Conservation (phyloP, 2,329 filamentous ascomycete species). For the Macrophomina tecta region DNA sequence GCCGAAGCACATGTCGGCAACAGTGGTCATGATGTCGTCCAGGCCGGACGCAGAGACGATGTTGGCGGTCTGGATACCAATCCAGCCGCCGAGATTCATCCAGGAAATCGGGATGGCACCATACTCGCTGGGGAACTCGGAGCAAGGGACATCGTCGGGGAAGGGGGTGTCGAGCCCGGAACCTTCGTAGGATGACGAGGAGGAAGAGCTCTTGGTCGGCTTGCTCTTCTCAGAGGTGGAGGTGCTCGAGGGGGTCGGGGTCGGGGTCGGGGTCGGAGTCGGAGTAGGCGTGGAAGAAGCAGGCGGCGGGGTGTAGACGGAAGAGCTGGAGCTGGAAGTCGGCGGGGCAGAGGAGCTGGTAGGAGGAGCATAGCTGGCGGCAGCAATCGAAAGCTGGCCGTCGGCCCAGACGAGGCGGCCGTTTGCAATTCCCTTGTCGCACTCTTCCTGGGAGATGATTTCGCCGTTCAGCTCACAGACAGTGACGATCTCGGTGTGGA, state of each 20-base stretch:
- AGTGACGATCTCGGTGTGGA: conserved; percentile 67
- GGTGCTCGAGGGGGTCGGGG: conserved; percentile 33
- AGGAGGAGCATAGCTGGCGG: conserved; percentile 30
- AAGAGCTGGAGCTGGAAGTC: conserved; percentile 43
- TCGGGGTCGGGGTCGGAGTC: conserved; percentile 35
- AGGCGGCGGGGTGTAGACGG: conserved; percentile 31
- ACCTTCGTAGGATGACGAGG: conserved; percentile 22
- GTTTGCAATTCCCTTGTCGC: conserved; percentile 72
- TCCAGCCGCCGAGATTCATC: conserved; percentile 76
- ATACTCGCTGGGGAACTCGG: conserved; percentile 77
- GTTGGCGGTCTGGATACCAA: conserved; percentile 69
- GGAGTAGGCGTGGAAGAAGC: conserved; percentile 30
- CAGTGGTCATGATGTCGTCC: conserved; percentile 67
- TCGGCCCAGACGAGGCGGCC: conserved; percentile 65
- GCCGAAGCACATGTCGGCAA: conserved; percentile 60
- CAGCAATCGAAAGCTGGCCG: conserved; percentile 54
- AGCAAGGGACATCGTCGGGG: conserved; percentile 75
- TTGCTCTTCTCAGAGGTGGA: conserved; percentile 34
- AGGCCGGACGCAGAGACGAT: conserved; percentile 48
- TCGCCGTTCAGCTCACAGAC: conserved; percentile 75
- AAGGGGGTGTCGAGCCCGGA: conserved; percentile 71
- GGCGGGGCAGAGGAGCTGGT: conserved; percentile 34
- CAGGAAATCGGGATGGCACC: conserved; percentile 76
- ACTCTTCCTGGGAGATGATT: conserved; percentile 66
- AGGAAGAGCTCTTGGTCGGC: conserved; percentile 27